Base-by-base conservation (phyloP, 2,329 filamentous ascomycete species). In the Clathrospora elynae region DNA sequence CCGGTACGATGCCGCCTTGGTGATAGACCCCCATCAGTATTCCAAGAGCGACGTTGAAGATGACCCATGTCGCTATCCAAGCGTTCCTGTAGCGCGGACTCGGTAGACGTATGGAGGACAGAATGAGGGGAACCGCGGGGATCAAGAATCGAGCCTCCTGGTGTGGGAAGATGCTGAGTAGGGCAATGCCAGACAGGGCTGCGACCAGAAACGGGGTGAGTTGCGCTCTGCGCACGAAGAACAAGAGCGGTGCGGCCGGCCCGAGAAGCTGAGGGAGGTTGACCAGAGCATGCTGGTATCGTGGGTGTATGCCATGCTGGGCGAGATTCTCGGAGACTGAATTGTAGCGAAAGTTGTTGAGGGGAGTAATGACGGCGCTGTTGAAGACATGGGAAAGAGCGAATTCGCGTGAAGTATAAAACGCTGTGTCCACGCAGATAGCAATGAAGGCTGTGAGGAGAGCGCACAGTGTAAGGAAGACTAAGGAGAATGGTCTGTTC, bases 381-480 rank as follows among this genome's bases (percentile, higher is more conserved):
- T 72, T 71, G 55, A 87, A 73, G 19, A 92, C 71, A 49, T 84
- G 80, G 13, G 77, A 74, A 77, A 87, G 85, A 24, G 80, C 80
- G 44, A 88, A 78, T 38, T 83, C 78, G 44, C 80, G 77, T 61
- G 71, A 49, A 53, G 70, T 64, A 66, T 96, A 96, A 68, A 95
- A 96, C 31, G 83, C 80, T 3, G 92, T 97, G 70, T 99, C 93
- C 42, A 90, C 78, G 42, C 82, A 81, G 57, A 96, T 81, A 26
- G 90, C 92, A 52, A 92, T 70, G 43, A 83, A 76, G 32, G 84
- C 77, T 35, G 89, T 91, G 35, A 85, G 66, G 23, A 86, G 67
- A 20, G 82, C 88, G 49, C 86, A 85, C 40, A 81, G 61, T 40
- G 82, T 66, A 58, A 93, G 78, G 43, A 82, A 79, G 51, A 83